phyloP scores from a whole-genome alignment of 2,329 filamentous ascomycete species.

The Beauveria pseudobassiana region DNA sequence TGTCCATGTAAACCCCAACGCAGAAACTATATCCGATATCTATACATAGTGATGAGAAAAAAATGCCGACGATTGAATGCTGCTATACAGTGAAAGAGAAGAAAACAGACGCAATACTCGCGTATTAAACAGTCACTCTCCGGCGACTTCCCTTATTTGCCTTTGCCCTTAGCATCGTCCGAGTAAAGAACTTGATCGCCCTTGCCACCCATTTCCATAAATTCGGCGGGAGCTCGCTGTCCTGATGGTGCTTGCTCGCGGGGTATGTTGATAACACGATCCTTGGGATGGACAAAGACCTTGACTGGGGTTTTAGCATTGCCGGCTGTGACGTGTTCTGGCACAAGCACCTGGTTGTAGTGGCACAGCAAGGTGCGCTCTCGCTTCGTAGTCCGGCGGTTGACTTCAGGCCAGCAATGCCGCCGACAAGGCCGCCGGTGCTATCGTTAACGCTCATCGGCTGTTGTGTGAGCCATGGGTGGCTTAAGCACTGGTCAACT shows the following conservation, averaged over 20 bases:
- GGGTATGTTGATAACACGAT: slow-evolving; percentile 27
- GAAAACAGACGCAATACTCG: not conserved
- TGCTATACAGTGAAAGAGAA: not conserved
- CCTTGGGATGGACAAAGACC: slow-evolving; percentile 65
- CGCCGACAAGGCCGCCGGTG: slow-evolving; percentile 87
- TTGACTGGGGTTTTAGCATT: slow-evolving; percentile 57
- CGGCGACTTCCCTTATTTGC: slow-evolving; percentile 9
- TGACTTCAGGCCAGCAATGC: slow-evolving; percentile 73
- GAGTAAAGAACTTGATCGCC: slow-evolving; percentile 75
- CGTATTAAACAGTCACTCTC: not conserved
- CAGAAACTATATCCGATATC: slow-evolving; percentile 6
- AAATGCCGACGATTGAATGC: not conserved
- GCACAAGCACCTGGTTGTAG: slow-evolving; percentile 64
- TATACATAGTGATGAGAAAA: slow-evolving; percentile 1
- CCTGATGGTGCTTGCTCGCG: slow-evolving; percentile 62
- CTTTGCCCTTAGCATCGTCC: slow-evolving; percentile 41
- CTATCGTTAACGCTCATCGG: slow-evolving; percentile 65
- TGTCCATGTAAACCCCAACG: not conserved
- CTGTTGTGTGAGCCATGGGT: slow-evolving; percentile 76
- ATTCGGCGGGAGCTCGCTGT: slow-evolving; percentile 63
- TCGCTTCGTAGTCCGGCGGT: slow-evolving; percentile 68
- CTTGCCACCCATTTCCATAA: slow-evolving; percentile 76
- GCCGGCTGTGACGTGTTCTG: slow-evolving; percentile 46
- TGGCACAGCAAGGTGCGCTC: slow-evolving; percentile 80
- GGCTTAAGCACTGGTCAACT: slow-evolving; percentile 81